Base-by-base conservation (phyloP, 2,329 filamentous ascomycete species). In the Aspergillus awamori region DNA sequence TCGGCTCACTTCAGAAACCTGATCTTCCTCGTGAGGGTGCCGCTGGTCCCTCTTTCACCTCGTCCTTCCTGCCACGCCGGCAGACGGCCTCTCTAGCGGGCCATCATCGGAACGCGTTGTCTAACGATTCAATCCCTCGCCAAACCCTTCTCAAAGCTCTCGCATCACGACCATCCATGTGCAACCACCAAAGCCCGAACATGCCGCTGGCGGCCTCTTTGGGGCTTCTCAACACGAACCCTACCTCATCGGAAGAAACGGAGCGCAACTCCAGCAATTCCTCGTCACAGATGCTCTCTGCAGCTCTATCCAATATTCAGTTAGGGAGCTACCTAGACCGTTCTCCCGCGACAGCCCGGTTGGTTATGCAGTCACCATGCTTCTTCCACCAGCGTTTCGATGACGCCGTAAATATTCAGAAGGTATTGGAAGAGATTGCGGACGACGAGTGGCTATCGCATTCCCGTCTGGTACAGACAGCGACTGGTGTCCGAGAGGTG, bases 331-430 rank as follows among this genome's bases (percentile, higher is more conserved):
- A 75, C 75, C 63, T 81, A 69, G 73, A 84, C 70, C 65, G 82
- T 69, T 72, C 76, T 13, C 74, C 78, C 57, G 78, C 74, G 17
- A 75, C 78, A 15, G 75, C 79, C 7, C 74, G 84, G 15, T 83
- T 93, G 67, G 85, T 89, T 8, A 81, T 98, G 57, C 89, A 94
- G 69, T 97, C 93, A 48, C 95, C 95, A 13, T 99, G 95, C 81
- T 99, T 96, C 80, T 98, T 97, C 80, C 95, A 99, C 79, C 91
- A 96, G 79, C 88, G 94, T 64, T 99, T 99, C 73, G 95, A 97
- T 70, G 93, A 97, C 74, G 92, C 93, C 8, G 92, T 99, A 69
- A 92, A 99, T 76, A 92, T 98, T 61, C 91, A 95, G 69, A 95
- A 91, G 78, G 93, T 99, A 5, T 83, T 99, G 6, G 93, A 98